Evolutionary conservation across 1,284 basidiomycete species (phyloP).

Genomic region (Ceratobasidium sp.): DNA sequence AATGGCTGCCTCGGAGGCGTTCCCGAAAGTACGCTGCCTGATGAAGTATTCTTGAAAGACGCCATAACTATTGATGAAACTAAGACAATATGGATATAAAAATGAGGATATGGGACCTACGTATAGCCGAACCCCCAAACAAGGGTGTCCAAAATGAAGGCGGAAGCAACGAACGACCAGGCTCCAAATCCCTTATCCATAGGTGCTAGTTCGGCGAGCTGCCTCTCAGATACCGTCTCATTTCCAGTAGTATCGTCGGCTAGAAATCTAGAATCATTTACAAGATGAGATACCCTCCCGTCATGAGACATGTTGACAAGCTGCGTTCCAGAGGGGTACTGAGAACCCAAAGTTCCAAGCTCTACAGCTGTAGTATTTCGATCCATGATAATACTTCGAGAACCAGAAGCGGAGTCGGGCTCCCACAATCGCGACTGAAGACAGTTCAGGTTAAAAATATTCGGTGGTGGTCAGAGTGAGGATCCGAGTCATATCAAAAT

Average conservation of each 20-base stretch:
- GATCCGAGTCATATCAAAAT: not conserved
- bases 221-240: not conserved
- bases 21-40: conserved; percentile 49
- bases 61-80: conserved; percentile 50
- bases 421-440: not conserved
- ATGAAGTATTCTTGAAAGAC: conserved; percentile 54
- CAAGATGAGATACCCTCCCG: not conserved
- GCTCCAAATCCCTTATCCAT: conserved; percentile 39
- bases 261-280: not conserved
- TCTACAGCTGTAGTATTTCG: not conserved
- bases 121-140: conserved; percentile 46
- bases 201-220: conserved; percentile 22
- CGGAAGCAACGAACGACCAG: conserved; percentile 41
- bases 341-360: conserved; percentile 1
- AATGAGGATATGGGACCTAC: conserved; percentile 17
- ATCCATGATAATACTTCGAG: not conserved
- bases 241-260: not conserved
- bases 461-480: not conserved
- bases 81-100: not conserved
- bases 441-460: not conserved
- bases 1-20: conserved; percentile 43
- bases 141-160: conserved; percentile 40
- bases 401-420: not conserved
- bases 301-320: not conserved
- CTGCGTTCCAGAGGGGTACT: not conserved